Percentiles rank a stretch among this genome's conserved stretches.
Conservation (phyloP, 1,284 basidiomycete genomes). For the Moesziomyces sp. region DNA sequence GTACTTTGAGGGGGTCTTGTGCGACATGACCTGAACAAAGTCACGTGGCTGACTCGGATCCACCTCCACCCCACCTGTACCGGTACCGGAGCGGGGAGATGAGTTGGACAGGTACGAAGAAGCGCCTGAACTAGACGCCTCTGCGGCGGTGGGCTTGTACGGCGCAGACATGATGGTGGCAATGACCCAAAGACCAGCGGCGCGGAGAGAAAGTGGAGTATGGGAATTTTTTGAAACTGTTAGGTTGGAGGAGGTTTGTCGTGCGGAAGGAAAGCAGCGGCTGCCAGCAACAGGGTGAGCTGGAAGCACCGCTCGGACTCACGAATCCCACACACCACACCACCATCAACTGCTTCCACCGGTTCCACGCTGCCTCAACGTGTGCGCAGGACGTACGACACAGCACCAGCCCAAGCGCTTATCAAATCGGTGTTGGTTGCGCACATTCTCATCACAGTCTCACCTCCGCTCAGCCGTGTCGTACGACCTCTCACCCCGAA, state of each 20-base stretch:
- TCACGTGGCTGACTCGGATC: constrained; percentile 45
- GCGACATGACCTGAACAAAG: constrained; percentile 49
- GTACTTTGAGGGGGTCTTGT: constrained; percentile 58
- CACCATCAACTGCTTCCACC: background rate
- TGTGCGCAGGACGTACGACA: too few species aligned
- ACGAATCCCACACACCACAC: background rate
- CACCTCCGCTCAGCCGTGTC: too few species aligned
- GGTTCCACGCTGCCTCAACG: too few species aligned
- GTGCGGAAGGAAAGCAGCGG: constrained; percentile 11
- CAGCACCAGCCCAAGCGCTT: too few species aligned
- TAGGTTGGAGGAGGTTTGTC: background rate
- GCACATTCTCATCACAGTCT: too few species aligned
- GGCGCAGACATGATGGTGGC: constrained; percentile 23
- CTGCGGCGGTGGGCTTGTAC: constrained; percentile 24
- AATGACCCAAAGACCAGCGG: background rate
- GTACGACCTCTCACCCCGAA: too few species aligned
- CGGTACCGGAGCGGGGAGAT: constrained; percentile 9
- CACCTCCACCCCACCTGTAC: background rate
- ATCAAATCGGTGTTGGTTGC: too few species aligned
- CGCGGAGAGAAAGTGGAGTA: background rate
- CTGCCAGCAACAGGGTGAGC: constrained; percentile 2
- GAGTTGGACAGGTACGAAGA: constrained; percentile 33
- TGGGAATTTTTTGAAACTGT: background rate
- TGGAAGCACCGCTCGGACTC: constrained; percentile 14
- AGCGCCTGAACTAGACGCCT: constrained; percentile 10